Evolutionary conservation across 768 basidiomycete species (phyloP).

Genomic region (Tephrocybe rancida): DNA sequence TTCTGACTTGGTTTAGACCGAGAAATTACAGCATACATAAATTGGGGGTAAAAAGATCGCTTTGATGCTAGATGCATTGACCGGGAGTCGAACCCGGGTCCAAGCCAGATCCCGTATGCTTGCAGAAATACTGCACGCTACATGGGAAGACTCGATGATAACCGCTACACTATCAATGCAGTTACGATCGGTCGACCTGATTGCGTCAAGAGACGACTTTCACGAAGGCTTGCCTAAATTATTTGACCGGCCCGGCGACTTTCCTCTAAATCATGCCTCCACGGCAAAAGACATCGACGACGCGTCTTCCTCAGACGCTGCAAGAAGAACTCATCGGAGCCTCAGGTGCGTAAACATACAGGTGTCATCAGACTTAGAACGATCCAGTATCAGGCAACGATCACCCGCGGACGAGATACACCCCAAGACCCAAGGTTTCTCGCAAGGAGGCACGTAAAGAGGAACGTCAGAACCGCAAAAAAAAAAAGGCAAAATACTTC

Average conservation of each 20-base stretch:
- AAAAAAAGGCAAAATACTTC: constrained; percentile 65
- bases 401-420: constrained; percentile 19
- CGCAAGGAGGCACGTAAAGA: constrained; percentile 71
- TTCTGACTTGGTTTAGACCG: too few relatives aligned
- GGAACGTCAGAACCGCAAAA: constrained; percentile 58
- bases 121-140: neutral
- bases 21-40: too few relatives aligned
- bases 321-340: constrained; percentile 29
- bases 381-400: constrained; percentile 19
- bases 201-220: too few relatives aligned
- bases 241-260: neutral
- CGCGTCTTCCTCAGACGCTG: constrained; percentile 35
- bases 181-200: neutral
- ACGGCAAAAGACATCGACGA: constrained; percentile 39
- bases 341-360: constrained; percentile 12
- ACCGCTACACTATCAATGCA: constrained; percentile 75
- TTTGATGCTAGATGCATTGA: too few relatives aligned
- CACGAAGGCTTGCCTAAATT: neutral
- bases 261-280: constrained; percentile 14
- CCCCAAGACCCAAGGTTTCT: constrained; percentile 28
- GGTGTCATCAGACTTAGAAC: neutral
- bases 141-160: constrained; percentile 86
- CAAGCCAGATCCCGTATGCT: constrained; percentile 33
- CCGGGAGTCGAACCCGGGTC: constrained; percentile 58
- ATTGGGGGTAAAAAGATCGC: too few relatives aligned